Conservation (phyloP, 306 rosid species). For the Pueraria montana region DNA sequence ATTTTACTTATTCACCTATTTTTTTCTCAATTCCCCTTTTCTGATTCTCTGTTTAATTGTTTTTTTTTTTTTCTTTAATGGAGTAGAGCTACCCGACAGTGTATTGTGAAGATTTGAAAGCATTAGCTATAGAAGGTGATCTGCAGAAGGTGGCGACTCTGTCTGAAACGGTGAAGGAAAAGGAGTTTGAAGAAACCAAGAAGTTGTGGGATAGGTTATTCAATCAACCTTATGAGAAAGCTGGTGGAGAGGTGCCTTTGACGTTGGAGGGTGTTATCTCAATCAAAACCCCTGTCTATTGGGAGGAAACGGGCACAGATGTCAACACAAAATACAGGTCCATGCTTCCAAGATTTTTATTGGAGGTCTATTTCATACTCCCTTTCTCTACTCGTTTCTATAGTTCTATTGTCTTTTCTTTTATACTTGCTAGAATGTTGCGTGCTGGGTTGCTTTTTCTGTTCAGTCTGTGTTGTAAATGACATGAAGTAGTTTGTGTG, state of each 20-base stretch:
- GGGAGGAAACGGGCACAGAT: slow-evolving; percentile 77
- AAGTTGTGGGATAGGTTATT: slow-evolving; percentile 81
- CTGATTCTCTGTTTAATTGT: neutral
- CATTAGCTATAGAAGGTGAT: slow-evolving; percentile 63
- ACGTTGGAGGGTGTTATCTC: slow-evolving; percentile 46
- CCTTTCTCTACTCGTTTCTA: neutral
- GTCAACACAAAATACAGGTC: slow-evolving; percentile 82
- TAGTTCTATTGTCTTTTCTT: slow-evolving; percentile 7
- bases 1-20: neutral
- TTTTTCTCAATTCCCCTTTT: neutral
- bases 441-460: neutral
- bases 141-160: slow-evolving; percentile 65
- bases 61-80: slow-evolving; percentile 18
- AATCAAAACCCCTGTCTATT: slow-evolving; percentile 58
- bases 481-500: slow-evolving; percentile 7
- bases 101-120: slow-evolving; percentile 80
- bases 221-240: slow-evolving; percentile 91
- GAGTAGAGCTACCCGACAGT: slow-evolving; percentile 88
- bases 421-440: slow-evolving; percentile 10
- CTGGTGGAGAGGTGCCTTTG: slow-evolving; percentile 74
- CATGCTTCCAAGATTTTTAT: slow-evolving; percentile 78
- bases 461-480: neutral
- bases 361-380: slow-evolving; percentile 69
- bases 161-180: slow-evolving; percentile 61
- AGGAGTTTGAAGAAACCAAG: slow-evolving; percentile 74